phyloP scores from a whole-genome alignment of 176 grass and related monocot species.

The Zoysia pacifica region DNA sequence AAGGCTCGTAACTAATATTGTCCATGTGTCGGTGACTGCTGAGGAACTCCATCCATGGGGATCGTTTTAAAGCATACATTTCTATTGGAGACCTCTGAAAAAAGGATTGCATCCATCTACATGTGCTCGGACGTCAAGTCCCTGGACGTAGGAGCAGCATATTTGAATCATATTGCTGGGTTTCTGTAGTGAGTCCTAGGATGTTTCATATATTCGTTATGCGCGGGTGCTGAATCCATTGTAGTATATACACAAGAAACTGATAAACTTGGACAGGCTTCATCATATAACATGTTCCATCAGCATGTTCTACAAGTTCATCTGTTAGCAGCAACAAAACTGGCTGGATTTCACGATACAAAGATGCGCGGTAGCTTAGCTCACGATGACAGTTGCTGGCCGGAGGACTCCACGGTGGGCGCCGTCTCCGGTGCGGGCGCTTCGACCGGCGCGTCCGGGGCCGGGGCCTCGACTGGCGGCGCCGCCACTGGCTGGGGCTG shows the following conservation, averaged over 20 bases:
- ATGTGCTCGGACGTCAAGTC: no score
- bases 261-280: conserved; percentile 4
- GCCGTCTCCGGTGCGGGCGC: conserved; percentile 7
- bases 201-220: conserved; percentile 20
- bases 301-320: conserved; percentile 23
- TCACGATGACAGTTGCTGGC: conserved; percentile 40
- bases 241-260: conserved; percentile 16
- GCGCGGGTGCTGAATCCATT: neutral
- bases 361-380: conserved; percentile 22
- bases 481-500: conserved; percentile 48
- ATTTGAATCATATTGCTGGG: neutral
- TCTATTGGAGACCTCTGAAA: no score
- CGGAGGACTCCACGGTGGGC: neutral
- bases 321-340: conserved; percentile 6
- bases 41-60: no score
- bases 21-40: no score
- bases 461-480: conserved; percentile 46
- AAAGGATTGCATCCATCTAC: no score
- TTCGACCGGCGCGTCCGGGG: conserved; percentile 23
- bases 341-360: neutral
- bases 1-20: no score
- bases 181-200: neutral
- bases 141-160: no score
- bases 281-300: neutral
- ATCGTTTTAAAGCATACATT: no score